Conservation (phyloP, 495 filamentous ascomycete species). For the Hyaloscypha finlandica region DNA sequence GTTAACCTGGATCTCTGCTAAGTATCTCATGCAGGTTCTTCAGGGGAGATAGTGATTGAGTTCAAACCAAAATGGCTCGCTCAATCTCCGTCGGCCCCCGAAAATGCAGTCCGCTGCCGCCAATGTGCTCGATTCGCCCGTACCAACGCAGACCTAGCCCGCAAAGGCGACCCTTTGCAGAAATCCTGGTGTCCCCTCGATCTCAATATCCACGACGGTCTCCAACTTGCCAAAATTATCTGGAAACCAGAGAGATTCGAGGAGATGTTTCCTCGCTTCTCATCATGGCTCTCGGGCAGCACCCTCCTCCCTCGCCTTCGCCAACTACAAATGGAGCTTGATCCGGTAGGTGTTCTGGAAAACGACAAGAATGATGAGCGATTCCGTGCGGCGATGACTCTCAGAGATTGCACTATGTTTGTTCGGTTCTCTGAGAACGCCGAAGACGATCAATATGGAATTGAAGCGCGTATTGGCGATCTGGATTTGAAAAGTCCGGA, state of each 20-base stretch:
- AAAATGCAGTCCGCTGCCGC: constrained; percentile 67
- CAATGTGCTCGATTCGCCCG: constrained; percentile 71
- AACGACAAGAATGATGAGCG: constrained; percentile 31
- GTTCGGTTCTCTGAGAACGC: constrained; percentile 10
- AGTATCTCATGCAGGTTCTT: constrained; percentile 1
- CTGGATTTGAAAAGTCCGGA: constrained; percentile 81
- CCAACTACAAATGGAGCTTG: constrained; percentile 50
- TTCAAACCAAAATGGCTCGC: constrained; percentile 95
- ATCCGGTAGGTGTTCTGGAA: constrained; percentile 46
- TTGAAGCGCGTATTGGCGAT: constrained; percentile 82
- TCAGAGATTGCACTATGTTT: constrained; percentile 87
- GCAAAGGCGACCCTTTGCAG: not conserved
- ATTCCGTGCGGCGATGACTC: constrained; percentile 69
- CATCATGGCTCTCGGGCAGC: constrained; percentile 33
- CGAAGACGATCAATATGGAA: constrained; percentile 44
- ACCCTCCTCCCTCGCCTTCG: constrained; percentile 47
- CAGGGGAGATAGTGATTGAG: constrained; percentile 49
- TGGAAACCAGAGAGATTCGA: constrained; percentile 77
- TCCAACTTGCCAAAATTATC: constrained; percentile 70
- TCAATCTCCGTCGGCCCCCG: constrained; percentile 78
- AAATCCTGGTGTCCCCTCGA: constrained; percentile 57
- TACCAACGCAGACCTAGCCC: constrained; percentile 24
- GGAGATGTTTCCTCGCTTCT: constrained; percentile 36
- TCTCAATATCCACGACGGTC: constrained; percentile 45
- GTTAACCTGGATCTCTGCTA: not conserved